Evolutionary conservation across 202 grass and related monocot species (phyloP), one percentile per base, ranked within the genome.

Genomic region (Schoenoplectus triqueter): DNA sequence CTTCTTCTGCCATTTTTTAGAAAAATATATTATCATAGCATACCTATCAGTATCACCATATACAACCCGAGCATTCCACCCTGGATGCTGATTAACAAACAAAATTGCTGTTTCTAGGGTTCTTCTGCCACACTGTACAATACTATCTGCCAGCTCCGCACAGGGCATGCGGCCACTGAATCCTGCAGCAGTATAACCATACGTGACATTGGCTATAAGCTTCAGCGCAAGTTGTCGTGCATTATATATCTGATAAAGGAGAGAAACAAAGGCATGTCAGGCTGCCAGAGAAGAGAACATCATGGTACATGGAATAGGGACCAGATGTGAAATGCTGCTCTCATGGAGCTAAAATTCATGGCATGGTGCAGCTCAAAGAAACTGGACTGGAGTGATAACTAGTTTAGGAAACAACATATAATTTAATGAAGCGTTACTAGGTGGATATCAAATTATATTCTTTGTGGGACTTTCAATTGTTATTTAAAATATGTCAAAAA

Each of bases 31-130:
- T 81, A 81, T 21, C 44, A 50, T 66, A 64, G 50, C 7, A 6
- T 95, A 98, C 95, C 95, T 98, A 86, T 98, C 95, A 75, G 95
- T 95, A 87, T 98, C 95, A 87, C 95, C 95, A 93, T 98, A 98
- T 52, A 98, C 92, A 86, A 98, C 95, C 87, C 87, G 94, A 75
- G 95, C 95, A 45, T 93, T 92, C 95, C 92, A 98, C 22, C 75
- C 85, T 67, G 88, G 91, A 85, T 98, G 89, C 55, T 90, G 85
- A 84, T 95, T 98, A 45, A 95, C 89, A 84, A 95, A 93, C 89
- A 86, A 93, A 82, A 92, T 98, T 85, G 92, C 89, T 82, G 88
- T 94, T 90, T 98, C 95, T 87, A 98, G 92, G 7, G 95, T 95
- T 88, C 91, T 92, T 80, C 95, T 91, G 66, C 95, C 95, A 92